Evolutionary conservation across 148 eudicot species (phyloP).

Genomic region (Amaranthus cruentus): DNA sequence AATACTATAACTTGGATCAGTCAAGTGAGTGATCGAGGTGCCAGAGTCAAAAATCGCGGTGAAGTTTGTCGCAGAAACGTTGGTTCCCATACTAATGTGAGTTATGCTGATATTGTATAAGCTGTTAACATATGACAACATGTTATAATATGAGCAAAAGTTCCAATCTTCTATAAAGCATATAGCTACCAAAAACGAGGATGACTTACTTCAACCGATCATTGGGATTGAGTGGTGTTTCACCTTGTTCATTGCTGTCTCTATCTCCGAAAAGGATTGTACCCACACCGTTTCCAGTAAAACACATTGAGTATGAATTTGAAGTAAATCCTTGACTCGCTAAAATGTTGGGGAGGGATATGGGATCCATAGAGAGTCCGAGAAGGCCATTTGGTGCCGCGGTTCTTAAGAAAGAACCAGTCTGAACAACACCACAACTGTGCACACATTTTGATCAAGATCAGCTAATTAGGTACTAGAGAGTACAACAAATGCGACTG

Average conservation of each 20-base stretch:
- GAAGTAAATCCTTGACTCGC: conserved; percentile 55
- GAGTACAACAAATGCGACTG: neutral
- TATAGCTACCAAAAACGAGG: neutral
- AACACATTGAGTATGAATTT: conserved; percentile 96
- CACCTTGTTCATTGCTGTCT: conserved; percentile 56
- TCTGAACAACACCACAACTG: conserved; percentile 76
- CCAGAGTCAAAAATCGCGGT: conserved; percentile 75
- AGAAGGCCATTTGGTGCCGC: conserved; percentile 94
- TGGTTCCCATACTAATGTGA: conserved; percentile 43
- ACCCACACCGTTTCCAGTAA: conserved; percentile 57
- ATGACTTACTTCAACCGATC: conserved; percentile 41
- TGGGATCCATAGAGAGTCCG: conserved; percentile 64
- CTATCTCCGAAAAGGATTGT: conserved; percentile 88
- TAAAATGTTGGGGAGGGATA: conserved; percentile 77
- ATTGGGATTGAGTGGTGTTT: conserved; percentile 54
- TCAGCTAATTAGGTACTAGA: neutral
- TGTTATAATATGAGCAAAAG: neutral
- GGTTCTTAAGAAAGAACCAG: conserved; percentile 72
- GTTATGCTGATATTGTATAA: conserved; percentile 58
- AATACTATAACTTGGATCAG: conserved; percentile 66
- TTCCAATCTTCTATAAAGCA: neutral
- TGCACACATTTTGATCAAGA: conserved; percentile 1
- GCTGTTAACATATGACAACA: conserved; percentile 14
- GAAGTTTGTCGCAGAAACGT: conserved; percentile 36
- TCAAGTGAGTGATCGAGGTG: conserved; percentile 75